phyloP scores from a whole-genome alignment of 1,284 basidiomycete genomes.

The Tremellales sp. region DNA sequence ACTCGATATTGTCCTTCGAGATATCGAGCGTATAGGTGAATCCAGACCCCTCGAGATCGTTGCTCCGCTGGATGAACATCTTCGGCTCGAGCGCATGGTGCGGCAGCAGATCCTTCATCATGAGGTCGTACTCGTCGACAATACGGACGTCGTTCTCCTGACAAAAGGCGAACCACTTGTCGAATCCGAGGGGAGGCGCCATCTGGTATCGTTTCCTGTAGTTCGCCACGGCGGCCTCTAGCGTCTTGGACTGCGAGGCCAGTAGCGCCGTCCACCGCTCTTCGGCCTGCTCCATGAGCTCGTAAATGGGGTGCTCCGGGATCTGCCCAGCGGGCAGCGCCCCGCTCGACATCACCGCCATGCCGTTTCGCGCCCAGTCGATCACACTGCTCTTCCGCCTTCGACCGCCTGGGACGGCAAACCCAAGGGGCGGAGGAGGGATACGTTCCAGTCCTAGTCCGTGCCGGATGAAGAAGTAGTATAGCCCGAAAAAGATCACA shows the following conservation, averaged over 20 bases:
- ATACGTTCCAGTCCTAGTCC: conserved; percentile 40
- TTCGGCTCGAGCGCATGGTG: conserved; percentile 44
- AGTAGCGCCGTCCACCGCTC: conserved; percentile 35
- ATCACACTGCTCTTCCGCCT: conserved; percentile 18
- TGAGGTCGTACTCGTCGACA: conserved; percentile 61
- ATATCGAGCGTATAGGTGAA: conserved; percentile 44
- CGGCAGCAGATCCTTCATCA: conserved; percentile 44
- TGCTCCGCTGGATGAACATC: conserved; percentile 32
- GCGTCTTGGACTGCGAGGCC: conserved; percentile 53
- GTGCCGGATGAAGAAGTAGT: conserved; percentile 48
- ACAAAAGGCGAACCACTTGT: conserved; percentile 58
- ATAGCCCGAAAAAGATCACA: conserved; percentile 41
- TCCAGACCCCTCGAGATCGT: conserved; percentile 22
- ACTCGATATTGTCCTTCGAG: conserved; percentile 14
- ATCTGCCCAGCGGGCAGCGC: conserved; percentile 1
- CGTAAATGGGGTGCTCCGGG: conserved; percentile 44
- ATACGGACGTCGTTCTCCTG: conserved; percentile 66
- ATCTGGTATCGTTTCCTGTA: conserved; percentile 57
- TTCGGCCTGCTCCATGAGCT: conserved; percentile 47
- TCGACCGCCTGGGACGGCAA: conserved; percentile 33
- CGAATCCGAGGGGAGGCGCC: conserved; percentile 50
- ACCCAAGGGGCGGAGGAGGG: conserved; percentile 37
- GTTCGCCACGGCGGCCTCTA: conserved; percentile 56
- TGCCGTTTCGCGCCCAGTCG: conserved; percentile 18
- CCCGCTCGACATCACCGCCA: conserved; percentile 10